Evolutionary conservation across 2,329 filamentous ascomycete genomes (phyloP).

Genomic region (Phoma sp.): DNA sequence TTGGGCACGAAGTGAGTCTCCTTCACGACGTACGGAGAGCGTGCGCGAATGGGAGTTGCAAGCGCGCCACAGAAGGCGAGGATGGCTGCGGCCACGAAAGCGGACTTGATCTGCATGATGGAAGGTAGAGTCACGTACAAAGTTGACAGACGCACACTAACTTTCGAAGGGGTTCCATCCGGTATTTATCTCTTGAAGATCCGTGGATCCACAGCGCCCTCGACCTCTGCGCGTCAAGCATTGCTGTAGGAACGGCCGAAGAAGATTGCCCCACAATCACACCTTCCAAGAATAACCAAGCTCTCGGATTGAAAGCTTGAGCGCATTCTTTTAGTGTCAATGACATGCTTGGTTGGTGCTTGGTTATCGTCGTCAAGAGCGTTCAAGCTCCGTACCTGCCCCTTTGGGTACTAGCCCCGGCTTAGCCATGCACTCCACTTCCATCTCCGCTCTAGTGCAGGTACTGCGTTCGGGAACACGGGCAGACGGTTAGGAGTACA

Average conservation of each 20-base stretch:
- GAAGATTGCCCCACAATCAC: constrained; percentile 10
- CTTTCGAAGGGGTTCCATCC: neutral
- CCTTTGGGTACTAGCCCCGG: neutral
- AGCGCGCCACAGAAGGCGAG: constrained; percentile 39
- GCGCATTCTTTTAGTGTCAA: constrained; percentile 11
- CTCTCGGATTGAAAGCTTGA: constrained; percentile 17
- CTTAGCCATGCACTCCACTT: neutral
- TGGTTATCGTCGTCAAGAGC: constrained; percentile 8
- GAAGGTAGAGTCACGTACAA: constrained; percentile 12
- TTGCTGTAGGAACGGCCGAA: constrained; percentile 7
- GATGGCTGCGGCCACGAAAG: constrained; percentile 37
- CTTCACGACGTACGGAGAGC: constrained; percentile 61
- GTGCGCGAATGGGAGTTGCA: constrained; percentile 48
- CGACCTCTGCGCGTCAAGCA: neutral
- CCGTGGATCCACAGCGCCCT: neutral
- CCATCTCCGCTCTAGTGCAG: constrained; percentile 13
- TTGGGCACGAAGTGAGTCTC: constrained; percentile 62
- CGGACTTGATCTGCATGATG: constrained; percentile 33
- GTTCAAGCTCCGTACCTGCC: constrained; percentile 8
- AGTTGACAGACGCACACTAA: constrained; percentile 13
- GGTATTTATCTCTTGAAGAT: constrained; percentile 13
- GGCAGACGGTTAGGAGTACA: constrained; percentile 2
- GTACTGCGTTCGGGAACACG: constrained; percentile 13
- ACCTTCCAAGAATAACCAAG: constrained; percentile 23
- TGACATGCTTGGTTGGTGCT: constrained; percentile 27